Percentiles rank a stretch among this genome's conserved stretches.
These are phyloP conservation scores for Coffea eugenioides DNA, from an alignment of 257 asterid species.

Conservation along the genomic window DNA sequence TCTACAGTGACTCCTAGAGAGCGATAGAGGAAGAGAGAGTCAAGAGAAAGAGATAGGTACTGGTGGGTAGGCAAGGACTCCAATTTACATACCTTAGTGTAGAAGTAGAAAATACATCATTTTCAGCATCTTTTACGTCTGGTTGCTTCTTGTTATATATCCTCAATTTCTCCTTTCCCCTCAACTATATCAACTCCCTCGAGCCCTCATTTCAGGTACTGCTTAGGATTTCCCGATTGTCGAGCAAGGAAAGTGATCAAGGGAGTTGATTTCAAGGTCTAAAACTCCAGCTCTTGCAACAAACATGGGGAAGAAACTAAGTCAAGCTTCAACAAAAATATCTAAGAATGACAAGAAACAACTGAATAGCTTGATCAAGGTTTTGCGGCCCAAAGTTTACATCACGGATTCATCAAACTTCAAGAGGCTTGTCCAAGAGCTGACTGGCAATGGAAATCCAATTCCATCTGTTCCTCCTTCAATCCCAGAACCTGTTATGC, in stretches of 20 bases:
- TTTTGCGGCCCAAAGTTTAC: slow-evolving; percentile 45
- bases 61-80: slow-evolving; percentile 21
- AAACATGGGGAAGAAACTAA: slow-evolving; percentile 41
- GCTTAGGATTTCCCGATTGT: slow-evolving; percentile 2
- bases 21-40: slow-evolving; percentile 15
- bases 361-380: slow-evolving; percentile 33
- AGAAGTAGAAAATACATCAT: slow-evolving; percentile 28
- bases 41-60: neutral
- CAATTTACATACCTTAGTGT: slow-evolving; percentile 23
- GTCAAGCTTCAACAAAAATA: slow-evolving; percentile 29
- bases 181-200: slow-evolving; percentile 20
- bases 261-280: slow-evolving; percentile 21
- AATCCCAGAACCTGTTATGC: slow-evolving; percentile 14
- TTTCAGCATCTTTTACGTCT: slow-evolving; percentile 40
- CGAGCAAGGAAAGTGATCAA: slow-evolving; percentile 14
- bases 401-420: slow-evolving; percentile 42
- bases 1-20: slow-evolving; percentile 8
- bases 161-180: neutral
- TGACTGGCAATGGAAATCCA: slow-evolving; percentile 38
- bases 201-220: neutral
- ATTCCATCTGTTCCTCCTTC: slow-evolving; percentile 13
- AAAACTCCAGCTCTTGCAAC: neutral
- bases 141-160: neutral
- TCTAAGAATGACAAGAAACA: slow-evolving; percentile 37
- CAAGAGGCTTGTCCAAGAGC: slow-evolving; percentile 55